phyloP scores from a whole-genome alignment of 495 filamentous ascomycete species.

The Lophiotrema nucula region DNA sequence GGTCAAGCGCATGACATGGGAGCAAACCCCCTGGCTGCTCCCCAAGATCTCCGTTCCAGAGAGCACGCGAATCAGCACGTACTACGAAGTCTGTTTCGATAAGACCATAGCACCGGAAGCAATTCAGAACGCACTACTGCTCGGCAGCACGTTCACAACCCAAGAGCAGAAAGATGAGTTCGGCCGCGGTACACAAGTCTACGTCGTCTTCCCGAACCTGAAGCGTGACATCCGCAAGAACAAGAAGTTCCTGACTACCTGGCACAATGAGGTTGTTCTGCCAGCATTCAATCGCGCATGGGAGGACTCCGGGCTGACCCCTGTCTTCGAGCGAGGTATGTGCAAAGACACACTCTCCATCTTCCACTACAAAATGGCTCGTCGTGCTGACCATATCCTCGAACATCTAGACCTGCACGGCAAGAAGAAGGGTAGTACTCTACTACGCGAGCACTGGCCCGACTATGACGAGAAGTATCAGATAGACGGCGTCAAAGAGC shows the following conservation, averaged over 20 bases:
- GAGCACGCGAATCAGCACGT: not conserved
- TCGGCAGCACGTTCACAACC: not conserved
- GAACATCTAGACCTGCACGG: not conserved
- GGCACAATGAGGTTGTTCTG: slow-evolving; percentile 9
- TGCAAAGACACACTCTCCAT: not conserved
- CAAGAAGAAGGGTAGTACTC: not conserved
- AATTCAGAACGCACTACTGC: not conserved
- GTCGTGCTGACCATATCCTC: not conserved
- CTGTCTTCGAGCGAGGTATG: not conserved
- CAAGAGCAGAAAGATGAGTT: not conserved
- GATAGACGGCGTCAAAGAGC: not conserved
- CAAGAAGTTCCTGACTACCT: slow-evolving; percentile 1
- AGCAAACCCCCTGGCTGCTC: slow-evolving; percentile 14
- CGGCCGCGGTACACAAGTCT: not conserved
- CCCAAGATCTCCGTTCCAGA: not conserved
- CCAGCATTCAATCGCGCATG: slow-evolving; percentile 11
- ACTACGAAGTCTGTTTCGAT: not conserved
- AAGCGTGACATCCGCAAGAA: not conserved
- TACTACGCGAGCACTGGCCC: not conserved
- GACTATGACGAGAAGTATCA: not conserved
- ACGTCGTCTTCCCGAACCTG: slow-evolving; percentile 11
- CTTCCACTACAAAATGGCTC: not conserved
- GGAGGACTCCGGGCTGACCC: slow-evolving; percentile 4
- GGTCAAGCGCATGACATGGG: slow-evolving; percentile 11
- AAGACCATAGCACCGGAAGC: not conserved